Evolutionary conservation across 2,329 filamentous ascomycete genomes (phyloP).

Genomic region (Lachnum nothofagi): DNA sequence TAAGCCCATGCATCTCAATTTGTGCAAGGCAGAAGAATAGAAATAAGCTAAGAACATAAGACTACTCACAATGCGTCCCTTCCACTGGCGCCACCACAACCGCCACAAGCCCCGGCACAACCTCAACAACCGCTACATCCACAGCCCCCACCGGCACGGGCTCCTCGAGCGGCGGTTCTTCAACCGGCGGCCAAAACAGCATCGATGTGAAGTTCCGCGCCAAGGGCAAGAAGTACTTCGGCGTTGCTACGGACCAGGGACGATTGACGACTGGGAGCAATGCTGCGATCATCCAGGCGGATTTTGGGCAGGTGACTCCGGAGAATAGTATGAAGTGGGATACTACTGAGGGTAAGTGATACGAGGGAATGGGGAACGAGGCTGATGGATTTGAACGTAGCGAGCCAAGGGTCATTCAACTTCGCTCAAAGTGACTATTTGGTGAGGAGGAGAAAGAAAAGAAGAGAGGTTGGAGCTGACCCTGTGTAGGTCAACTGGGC

Average conservation of each 20-base stretch:
- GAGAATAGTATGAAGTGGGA: constrained; percentile 73
- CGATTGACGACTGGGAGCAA: constrained; percentile 46
- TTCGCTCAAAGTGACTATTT: constrained; percentile 54
- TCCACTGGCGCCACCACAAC: constrained; percentile 4
- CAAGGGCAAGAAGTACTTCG: constrained; percentile 62
- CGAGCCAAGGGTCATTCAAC: constrained; percentile 47
- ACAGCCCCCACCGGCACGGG: constrained; percentile 7
- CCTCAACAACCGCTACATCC: constrained; percentile 5
- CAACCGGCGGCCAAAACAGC: constrained; percentile 32
- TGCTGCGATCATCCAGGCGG: constrained; percentile 51
- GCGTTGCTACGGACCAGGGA: constrained; percentile 50
- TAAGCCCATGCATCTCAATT: not conserved
- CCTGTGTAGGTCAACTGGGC: constrained; percentile 56
- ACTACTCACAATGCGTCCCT: constrained; percentile 26
- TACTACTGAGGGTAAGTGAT: constrained; percentile 39
- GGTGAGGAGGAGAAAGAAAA: constrained; percentile 21
- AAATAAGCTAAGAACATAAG: not conserved
- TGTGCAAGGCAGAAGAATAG: not conserved
- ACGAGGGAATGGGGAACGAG: not conserved
- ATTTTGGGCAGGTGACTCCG: constrained; percentile 61
- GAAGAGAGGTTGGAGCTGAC: not conserved
- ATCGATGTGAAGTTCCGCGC: constrained; percentile 52
- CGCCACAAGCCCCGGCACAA: not conserved
- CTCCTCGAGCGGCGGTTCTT: not conserved
- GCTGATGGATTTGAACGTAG: constrained; percentile 4